phyloP scores from a whole-genome alignment of 257 asterid species.

The Solanum commersonii region DNA sequence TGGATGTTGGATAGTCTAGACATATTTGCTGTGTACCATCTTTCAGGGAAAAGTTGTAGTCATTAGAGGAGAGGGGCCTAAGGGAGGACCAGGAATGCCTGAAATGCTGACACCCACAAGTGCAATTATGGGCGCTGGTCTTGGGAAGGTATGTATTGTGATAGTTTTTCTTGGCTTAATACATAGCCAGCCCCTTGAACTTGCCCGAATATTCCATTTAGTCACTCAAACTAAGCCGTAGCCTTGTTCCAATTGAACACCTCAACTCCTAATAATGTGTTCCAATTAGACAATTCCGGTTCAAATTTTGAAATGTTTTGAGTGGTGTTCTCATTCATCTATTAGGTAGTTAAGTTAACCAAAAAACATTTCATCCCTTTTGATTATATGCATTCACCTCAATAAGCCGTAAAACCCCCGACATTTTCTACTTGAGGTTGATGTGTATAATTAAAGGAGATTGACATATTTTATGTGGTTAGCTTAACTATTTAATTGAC shows the following conservation, averaged over 20 bases:
- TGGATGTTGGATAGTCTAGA: not conserved
- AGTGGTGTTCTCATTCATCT: not conserved
- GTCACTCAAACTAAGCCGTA: not conserved
- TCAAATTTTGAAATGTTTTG: not conserved
- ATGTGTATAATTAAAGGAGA: not conserved
- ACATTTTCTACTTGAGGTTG: not conserved
- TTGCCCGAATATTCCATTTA: not conserved
- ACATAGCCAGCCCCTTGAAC: not conserved
- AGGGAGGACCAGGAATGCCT: slow-evolving; percentile 99
- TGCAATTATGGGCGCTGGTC: slow-evolving; percentile 99
- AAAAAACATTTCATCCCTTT: not conserved
- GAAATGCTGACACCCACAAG: slow-evolving; percentile 99
- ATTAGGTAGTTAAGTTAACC: not conserved
- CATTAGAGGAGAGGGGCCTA: slow-evolving; percentile 97
- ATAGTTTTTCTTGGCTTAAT: not conserved
- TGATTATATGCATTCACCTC: not conserved
- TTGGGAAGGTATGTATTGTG: slow-evolving; percentile 60
- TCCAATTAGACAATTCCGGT: not conserved
- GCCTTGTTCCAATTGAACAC: not conserved
- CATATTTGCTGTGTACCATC: not conserved
- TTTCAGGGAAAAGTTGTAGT: slow-evolving; percentile 90
- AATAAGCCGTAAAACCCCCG: not conserved
- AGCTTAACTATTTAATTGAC: not conserved
- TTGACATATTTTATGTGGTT: not conserved
- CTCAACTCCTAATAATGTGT: not conserved